Evolutionary conservation across 2,329 filamentous ascomycete genomes (phyloP).

Genomic region (Aspergillus sp.): DNA sequence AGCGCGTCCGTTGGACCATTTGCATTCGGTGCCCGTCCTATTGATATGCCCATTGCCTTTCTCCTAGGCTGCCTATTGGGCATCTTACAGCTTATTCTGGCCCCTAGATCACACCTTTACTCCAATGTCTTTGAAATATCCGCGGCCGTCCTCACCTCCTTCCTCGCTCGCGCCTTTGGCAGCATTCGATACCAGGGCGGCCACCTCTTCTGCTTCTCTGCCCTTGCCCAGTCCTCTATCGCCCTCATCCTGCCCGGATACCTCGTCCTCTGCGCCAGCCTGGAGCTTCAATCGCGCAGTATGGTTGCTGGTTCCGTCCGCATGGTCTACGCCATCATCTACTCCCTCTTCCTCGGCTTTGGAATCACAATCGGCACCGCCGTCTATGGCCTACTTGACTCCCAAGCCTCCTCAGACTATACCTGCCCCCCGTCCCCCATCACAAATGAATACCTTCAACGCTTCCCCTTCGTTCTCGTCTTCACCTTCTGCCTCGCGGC

Average conservation of each 20-base stretch:
- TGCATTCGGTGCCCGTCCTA: slow-evolving; percentile 75
- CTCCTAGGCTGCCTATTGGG: slow-evolving; percentile 76
- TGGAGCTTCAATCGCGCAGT: slow-evolving; percentile 72
- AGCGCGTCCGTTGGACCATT: slow-evolving; percentile 79
- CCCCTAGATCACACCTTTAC: slow-evolving; percentile 72
- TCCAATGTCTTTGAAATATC: slow-evolving; percentile 70
- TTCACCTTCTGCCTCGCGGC: slow-evolving; percentile 78
- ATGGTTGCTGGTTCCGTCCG: slow-evolving; percentile 75
- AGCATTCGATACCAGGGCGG: slow-evolving; percentile 61
- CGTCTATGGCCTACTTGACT: slow-evolving; percentile 66
- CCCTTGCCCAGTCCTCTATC: slow-evolving; percentile 73
- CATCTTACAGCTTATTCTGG: slow-evolving; percentile 73
- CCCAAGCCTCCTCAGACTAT: slow-evolving; percentile 56
- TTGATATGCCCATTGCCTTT: slow-evolving; percentile 81
- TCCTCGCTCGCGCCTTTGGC: slow-evolving; percentile 70
- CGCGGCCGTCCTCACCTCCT: slow-evolving; percentile 69
- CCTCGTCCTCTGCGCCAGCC: slow-evolving; percentile 63
- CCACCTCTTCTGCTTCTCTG: slow-evolving; percentile 71
- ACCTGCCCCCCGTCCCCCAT: slow-evolving; percentile 57
- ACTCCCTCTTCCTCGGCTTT: slow-evolving; percentile 73
- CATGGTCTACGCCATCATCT: slow-evolving; percentile 76
- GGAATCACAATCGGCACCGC: slow-evolving; percentile 71
- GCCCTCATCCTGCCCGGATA: slow-evolving; percentile 74
- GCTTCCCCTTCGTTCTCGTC: slow-evolving; percentile 74
- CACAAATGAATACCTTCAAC: slow-evolving; percentile 53